Base-by-base conservation (phyloP, 2,329 filamentous ascomycete species). In the Apiospora marii region DNA sequence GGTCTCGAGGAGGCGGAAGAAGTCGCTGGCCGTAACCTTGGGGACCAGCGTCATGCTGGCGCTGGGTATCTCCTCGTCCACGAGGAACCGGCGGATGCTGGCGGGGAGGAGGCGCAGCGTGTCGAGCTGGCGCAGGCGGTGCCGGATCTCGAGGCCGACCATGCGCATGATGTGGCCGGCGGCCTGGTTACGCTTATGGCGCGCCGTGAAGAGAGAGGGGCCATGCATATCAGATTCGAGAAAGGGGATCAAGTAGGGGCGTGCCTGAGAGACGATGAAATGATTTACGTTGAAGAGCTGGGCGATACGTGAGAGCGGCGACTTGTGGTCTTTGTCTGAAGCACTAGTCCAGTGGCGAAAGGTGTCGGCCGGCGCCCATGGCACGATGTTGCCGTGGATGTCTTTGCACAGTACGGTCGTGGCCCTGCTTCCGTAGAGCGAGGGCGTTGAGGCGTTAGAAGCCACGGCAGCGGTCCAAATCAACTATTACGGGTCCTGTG, bases 211-310 rank as follows among this genome's bases (percentile, higher is more conserved):
- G 80, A 87, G 88, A 76, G 90, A 89, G 0, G 93, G 92, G 5
- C 93, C 92, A 81, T 95, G 93, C 84, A 95, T 91, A 76, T 96
- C 93, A 67, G 92, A 93, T 74, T 92, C 91, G 6, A 97, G 86
- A 78, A 98, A 96, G 0, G 95, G 95, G 41, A 96, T 92, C 22
- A 98, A 87, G 81, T 97, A 98, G 0, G 96, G 96, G 3, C 95
- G 89, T 0, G 96, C 95, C 84, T 98, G 96, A 75, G 93, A 96
- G 76, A 98, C 91, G 75, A 98, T 94, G 83, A 97, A 98, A 84
- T 98, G 95, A 80, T 98, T 97, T 70, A 97, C 94, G 80, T 97
- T 97, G 87, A 96, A 96, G 14, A 96, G 89, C 83, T 96, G 93
- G 8, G 92, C 90, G 43, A 96, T 91, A 51, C 94, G 90, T 71